Evolutionary conservation across 192 early-diverging fungal genomes (phyloP).

Genomic region (Coemansia aciculifera): DNA sequence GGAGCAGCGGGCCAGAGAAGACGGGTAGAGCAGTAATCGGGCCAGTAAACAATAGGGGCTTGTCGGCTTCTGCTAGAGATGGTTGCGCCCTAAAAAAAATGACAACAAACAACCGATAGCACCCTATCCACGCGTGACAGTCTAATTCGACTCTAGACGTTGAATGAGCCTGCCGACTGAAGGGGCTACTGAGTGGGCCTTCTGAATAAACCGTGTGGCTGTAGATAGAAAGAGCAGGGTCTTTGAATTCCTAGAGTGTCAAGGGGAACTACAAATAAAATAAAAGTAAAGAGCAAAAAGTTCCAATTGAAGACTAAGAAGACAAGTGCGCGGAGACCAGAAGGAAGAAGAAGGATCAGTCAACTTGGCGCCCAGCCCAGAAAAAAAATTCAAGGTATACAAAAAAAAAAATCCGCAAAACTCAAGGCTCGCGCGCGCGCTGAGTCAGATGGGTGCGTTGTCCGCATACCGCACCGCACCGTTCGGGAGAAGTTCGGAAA

Average conservation of each 20-base stretch:
- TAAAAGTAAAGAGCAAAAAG: background rate
- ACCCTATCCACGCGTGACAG: background rate
- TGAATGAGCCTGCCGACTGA: background rate
- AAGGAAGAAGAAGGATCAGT: background rate
- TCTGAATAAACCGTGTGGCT: background rate
- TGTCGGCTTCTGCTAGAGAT: background rate
- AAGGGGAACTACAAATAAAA: background rate
- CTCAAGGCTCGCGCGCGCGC: background rate
- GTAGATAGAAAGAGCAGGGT: background rate
- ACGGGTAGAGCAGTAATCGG: conserved; percentile 10
- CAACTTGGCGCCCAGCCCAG: background rate
- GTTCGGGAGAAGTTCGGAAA: background rate
- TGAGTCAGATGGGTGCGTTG: background rate
- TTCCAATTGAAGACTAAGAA: conserved; percentile 8
- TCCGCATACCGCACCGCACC: background rate
- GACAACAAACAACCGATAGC: conserved; percentile 1
- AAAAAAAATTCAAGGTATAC: background rate
- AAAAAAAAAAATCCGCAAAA: background rate
- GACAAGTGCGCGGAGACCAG: conserved; percentile 4
- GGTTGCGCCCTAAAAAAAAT: background rate
- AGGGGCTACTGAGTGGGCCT: background rate
- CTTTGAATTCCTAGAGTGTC: background rate
- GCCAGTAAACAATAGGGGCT: conserved; percentile 1
- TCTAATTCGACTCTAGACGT: background rate
- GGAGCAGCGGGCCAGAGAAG: background rate